phyloP scores from a whole-genome alignment of 371 early-diverging fungal species.

The Syncephalastrum racemosum region DNA sequence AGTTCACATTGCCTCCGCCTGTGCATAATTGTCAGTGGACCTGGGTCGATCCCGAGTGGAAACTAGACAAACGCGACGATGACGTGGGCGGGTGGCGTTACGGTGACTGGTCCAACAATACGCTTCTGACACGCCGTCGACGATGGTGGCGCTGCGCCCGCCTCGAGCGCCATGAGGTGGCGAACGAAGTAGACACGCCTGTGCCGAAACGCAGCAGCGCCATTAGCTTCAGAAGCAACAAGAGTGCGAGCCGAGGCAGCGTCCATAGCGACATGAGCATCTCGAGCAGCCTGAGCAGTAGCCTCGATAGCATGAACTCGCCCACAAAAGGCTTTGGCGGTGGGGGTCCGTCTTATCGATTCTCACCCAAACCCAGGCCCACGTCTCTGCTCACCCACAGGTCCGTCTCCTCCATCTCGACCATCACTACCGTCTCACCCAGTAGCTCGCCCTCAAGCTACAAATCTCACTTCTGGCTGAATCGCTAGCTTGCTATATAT shows the following conservation, averaged over 20 bases:
- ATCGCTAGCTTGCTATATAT: too few species aligned
- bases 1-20: conserved; percentile 26
- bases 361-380: conserved; percentile 11
- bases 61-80: conserved; percentile 8
- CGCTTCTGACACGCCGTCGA: conserved; percentile 15
- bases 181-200: too few species aligned
- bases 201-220: too few species aligned
- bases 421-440: not conserved
- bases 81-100: conserved; percentile 21
- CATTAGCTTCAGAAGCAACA: too few species aligned
- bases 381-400: conserved; percentile 9
- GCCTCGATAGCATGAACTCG: conserved; percentile 5
- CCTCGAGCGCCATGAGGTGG: conserved; percentile 1
- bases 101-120: conserved; percentile 13
- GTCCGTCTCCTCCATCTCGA: conserved; percentile 12
- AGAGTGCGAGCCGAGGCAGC: conserved; percentile 1
- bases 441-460: too few species aligned
- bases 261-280: conserved; percentile 1
- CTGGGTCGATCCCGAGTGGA: conserved; percentile 19
- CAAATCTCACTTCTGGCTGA: too few species aligned
- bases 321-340: not conserved
- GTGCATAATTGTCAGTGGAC: conserved; percentile 7
- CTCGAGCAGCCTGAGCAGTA: conserved; percentile 2
- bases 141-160: conserved; percentile 18
- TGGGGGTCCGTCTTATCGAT: not conserved